phyloP scores from a whole-genome alignment of 352 stramenopile species.

The Globisporangium emineosum region DNA sequence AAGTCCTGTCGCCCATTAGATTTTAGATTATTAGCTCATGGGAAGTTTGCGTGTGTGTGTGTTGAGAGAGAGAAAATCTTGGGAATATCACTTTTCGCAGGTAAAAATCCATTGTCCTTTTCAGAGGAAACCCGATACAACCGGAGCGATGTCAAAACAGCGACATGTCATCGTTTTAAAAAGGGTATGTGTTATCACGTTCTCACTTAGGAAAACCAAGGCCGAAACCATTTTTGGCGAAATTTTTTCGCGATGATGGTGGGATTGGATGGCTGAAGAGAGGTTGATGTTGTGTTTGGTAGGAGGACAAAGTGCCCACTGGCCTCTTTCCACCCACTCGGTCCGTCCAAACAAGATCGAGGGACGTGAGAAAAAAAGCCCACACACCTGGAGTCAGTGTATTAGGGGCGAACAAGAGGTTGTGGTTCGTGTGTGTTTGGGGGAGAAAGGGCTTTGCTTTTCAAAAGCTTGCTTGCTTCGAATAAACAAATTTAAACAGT shows the following conservation, averaged over 20 bases:
- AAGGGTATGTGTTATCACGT: not conserved
- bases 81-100: not conserved
- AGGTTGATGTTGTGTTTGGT: conserved; percentile 2
- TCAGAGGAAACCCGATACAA: conserved; percentile 2
- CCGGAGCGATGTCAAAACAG: not conserved
- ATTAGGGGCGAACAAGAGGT: not conserved
- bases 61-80: conserved; percentile 6
- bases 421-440: not conserved
- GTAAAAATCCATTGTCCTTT: conserved; percentile 15
- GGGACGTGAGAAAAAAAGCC: conserved; percentile 11
- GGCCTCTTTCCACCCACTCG: conserved; percentile 14
- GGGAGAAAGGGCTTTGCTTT: not conserved
- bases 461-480: not conserved
- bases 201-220: too few species aligned
- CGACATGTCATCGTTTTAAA: not conserved
- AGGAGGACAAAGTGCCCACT: conserved; percentile 16
- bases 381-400: too few species aligned
- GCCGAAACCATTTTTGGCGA: not conserved
- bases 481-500: not conserved
- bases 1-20: conserved; percentile 16
- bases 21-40: not conserved
- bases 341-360: not conserved
- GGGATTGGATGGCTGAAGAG: too few species aligned
- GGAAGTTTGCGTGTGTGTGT: not conserved
- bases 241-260: conserved; percentile 15